Evolutionary conservation across 106 monocot species (phyloP), one percentile per base, ranked within the genome.

Genomic region (Dactylorhiza incarnata): DNA sequence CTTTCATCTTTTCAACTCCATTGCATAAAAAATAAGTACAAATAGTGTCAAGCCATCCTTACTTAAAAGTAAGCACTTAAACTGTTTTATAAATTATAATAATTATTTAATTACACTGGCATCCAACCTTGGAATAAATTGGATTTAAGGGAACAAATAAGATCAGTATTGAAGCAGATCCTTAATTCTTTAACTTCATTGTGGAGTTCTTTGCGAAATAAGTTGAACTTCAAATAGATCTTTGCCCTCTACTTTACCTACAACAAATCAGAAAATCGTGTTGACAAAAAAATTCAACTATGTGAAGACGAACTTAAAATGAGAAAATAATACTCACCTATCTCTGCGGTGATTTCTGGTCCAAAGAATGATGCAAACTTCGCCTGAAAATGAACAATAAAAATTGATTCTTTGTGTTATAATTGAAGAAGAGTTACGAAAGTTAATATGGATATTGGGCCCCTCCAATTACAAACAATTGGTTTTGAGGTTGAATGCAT

Each of bases 331-430:
- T 37, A 61, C 73, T 83, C 68, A 95, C 95, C 83, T 59, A 92
- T 83, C 82, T 95, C 92, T 74, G 92, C 84, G 37, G 80, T 85
- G 71, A 95, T 88, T 68, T 90, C 95, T 29, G 95, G 95, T 26
- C 92, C 95, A 77, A 95, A 95, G 77, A 95, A 95, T 43, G 95
- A 95, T 10, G 87, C 69, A 63, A 95, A 95, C 81, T 95, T 95
- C 44, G 87, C 90, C 92, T 95, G 71, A 43, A 84, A 68, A 73
- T 66, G 49, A 58, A 75, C 45, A 78, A 45, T 0, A 48, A 49
- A 72, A 70, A 16, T 17, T 66, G 46, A 8, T 20, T 70, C 45
- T 11, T 16, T 44, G 45, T 19, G 69, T 70, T 46, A 46, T 4
- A 66, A 66, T 11, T 66, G 66, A 11, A 25, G 63, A 65, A 52